Percentiles rank a stretch among this genome's conserved stretches.
These are phyloP conservation scores for Trametes sp. DNA, from an alignment of 1,284 basidiomycete species.

Conservation along the genomic window DNA sequence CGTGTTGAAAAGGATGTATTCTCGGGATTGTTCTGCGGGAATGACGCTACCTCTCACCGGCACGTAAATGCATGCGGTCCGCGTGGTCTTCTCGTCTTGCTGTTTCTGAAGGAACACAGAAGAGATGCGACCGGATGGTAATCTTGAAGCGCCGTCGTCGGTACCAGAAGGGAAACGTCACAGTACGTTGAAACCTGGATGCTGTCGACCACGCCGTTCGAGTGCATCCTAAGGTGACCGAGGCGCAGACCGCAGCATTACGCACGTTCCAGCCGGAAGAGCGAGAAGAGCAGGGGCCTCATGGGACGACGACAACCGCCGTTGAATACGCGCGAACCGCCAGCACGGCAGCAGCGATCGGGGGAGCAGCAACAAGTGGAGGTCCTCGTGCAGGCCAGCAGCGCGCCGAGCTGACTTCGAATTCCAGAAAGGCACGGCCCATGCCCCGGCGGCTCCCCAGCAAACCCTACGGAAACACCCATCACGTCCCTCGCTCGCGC, in stretches of 20 bases:
- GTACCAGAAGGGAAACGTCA: too few relatives aligned
- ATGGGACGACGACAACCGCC: too few relatives aligned
- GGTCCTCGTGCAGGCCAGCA: background rate
- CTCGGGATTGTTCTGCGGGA: background rate
- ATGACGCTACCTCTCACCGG: background rate
- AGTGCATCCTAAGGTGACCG: too few relatives aligned
- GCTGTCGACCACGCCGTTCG: background rate
- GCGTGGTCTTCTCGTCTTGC: background rate
- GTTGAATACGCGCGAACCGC: background rate
- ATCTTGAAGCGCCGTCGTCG: background rate
- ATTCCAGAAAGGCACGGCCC: background rate
- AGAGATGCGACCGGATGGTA: background rate
- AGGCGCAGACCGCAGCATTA: background rate
- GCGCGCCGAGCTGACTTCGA: background rate
- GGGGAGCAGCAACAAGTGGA: too few relatives aligned
- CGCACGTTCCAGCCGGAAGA: background rate
- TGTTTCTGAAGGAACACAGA: background rate
- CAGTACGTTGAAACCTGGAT: background rate
- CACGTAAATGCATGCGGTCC: too few relatives aligned
- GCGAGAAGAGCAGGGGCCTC: too few relatives aligned
- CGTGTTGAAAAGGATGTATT: background rate
- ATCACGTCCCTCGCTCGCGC: background rate
- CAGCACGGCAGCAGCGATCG: background rate
- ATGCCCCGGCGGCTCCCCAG: background rate
- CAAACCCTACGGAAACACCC: background rate